These are phyloP conservation scores for Pyrrhoderma noxium DNA, from an alignment of 1,284 basidiomycete species.

Conservation along the genomic window DNA sequence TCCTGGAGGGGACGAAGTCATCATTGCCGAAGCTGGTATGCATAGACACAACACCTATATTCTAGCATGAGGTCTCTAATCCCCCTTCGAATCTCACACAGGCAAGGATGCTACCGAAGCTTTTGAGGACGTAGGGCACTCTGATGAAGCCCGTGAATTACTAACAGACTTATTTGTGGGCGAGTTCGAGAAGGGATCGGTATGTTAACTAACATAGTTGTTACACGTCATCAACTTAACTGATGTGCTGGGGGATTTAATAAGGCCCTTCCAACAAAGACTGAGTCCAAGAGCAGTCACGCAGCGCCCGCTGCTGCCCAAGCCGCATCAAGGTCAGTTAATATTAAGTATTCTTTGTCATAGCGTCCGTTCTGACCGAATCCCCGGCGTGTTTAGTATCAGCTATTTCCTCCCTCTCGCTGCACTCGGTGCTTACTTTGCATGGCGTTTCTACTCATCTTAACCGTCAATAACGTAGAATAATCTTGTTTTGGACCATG, in stretches of 20 bases:
- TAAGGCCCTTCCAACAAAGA: constrained; percentile 21
- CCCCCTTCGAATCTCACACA: constrained; percentile 25
- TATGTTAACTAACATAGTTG: constrained; percentile 33
- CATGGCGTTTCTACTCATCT: constrained; percentile 64
- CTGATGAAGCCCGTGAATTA: constrained; percentile 92
- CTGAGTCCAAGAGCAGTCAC: constrained; percentile 33
- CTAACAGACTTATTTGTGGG: constrained; percentile 75
- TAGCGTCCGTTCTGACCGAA: constrained; percentile 14
- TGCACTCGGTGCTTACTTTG: constrained; percentile 73
- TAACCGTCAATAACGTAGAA: constrained; percentile 4
- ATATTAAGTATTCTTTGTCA: neutral
- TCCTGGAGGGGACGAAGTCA: constrained; percentile 96
- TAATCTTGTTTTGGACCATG: constrained; percentile 4
- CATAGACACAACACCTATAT: constrained; percentile 25
- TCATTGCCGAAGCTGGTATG: constrained; percentile 87
- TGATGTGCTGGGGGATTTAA: constrained; percentile 10
- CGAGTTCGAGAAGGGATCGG: constrained; percentile 64
- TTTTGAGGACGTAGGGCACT: constrained; percentile 99
- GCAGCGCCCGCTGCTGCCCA: constrained; percentile 26
- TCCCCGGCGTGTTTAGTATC: constrained; percentile 33
- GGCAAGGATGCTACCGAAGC: constrained; percentile 95
- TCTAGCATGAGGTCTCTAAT: constrained; percentile 9
- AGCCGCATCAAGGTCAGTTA: constrained; percentile 57
- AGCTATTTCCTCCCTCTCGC: constrained; percentile 77
- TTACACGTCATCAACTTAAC: constrained; percentile 10